A percentile compares a stretch with the other conserved stretches of the same genome.
These are phyloP conservation scores for Metschnikowia cerradonensis DNA, from an alignment of 805 yeast species.

Conservation along the genomic window DNA sequence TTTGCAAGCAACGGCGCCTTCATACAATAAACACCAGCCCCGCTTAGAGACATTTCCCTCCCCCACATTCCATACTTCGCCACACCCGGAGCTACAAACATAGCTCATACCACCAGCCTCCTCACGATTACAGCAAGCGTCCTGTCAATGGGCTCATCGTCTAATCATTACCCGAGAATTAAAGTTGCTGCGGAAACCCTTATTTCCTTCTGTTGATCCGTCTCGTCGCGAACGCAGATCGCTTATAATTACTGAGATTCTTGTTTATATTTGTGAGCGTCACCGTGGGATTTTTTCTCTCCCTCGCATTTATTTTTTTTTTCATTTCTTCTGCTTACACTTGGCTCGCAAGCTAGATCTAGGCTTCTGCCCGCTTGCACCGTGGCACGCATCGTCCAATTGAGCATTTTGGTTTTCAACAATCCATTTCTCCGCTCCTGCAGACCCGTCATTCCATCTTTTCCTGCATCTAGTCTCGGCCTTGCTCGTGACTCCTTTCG, in stretches of 20 bases:
- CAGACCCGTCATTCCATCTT: background rate
- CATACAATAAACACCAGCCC: too few relatives aligned
- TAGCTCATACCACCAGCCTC: too few relatives aligned
- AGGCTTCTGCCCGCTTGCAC: conserved; percentile 4
- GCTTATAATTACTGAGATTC: conserved; percentile 1
- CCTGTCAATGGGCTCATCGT: conserved; percentile 3
- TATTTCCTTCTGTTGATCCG: background rate
- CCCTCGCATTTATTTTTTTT: background rate
- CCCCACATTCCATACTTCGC: too few relatives aligned
- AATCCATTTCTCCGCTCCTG: background rate
- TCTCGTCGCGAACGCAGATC: conserved; percentile 6
- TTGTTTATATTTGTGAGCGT: conserved; percentile 3
- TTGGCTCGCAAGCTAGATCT: background rate
- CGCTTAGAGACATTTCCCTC: too few relatives aligned
- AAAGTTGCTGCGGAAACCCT: conserved; percentile 1
- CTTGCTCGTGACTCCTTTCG: background rate
- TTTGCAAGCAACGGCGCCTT: too few relatives aligned
- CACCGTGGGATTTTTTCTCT: background rate
- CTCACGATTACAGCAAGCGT: background rate
- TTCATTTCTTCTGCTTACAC: background rate
- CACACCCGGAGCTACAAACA: too few relatives aligned
- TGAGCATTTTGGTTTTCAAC: background rate
- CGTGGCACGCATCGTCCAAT: background rate
- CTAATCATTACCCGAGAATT: background rate
- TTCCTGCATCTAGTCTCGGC: background rate